These are phyloP conservation scores for Ceraceosorus guamensis DNA, from an alignment of 1,284 basidiomycete species.

Conservation along the genomic window DNA sequence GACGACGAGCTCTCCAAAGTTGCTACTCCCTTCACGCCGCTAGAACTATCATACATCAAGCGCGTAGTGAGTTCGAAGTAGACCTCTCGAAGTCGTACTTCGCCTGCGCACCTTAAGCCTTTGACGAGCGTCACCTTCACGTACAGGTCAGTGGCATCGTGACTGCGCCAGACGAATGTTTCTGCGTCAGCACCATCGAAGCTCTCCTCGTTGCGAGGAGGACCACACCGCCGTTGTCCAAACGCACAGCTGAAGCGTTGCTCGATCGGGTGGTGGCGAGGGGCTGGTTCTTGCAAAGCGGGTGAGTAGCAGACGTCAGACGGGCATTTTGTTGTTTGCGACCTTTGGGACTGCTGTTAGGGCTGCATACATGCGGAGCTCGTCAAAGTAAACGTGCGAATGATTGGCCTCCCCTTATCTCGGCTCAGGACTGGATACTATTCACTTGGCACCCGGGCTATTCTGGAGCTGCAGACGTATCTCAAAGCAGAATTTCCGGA, in stretches of 20 bases:
- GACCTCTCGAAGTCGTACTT: too few relatives aligned
- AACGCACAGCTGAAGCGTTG: conserved; percentile 60
- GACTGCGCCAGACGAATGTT: conserved; percentile 65
- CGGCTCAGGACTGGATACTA: conserved; percentile 57
- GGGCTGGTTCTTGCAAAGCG: conserved; percentile 70
- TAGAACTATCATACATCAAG: conserved; percentile 33
- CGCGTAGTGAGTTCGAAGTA: too few relatives aligned
- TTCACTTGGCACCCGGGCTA: conserved; percentile 65
- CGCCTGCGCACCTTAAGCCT: too few relatives aligned
- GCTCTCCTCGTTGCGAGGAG: conserved; percentile 52
- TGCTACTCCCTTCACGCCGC: conserved; percentile 32
- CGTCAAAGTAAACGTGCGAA: not conserved
- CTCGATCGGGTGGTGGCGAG: conserved; percentile 71
- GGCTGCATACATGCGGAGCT: too few relatives aligned
- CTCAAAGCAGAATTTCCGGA: conserved; percentile 67
- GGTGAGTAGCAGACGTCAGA: conserved; percentile 52
- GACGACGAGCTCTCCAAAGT: conserved; percentile 27
- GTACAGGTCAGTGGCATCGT: conserved; percentile 59
- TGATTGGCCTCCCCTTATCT: not conserved
- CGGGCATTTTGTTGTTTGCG: not conserved
- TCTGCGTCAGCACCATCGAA: conserved; percentile 65
- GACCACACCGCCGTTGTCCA: conserved; percentile 3
- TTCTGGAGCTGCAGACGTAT: conserved; percentile 68
- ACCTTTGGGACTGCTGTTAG: conserved; percentile 7
- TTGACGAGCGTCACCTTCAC: too few relatives aligned